Evolutionary conservation across 768 basidiomycete species (phyloP), one percentile per base, ranked within the genome.

Genomic region (Suillus plorans): DNA sequence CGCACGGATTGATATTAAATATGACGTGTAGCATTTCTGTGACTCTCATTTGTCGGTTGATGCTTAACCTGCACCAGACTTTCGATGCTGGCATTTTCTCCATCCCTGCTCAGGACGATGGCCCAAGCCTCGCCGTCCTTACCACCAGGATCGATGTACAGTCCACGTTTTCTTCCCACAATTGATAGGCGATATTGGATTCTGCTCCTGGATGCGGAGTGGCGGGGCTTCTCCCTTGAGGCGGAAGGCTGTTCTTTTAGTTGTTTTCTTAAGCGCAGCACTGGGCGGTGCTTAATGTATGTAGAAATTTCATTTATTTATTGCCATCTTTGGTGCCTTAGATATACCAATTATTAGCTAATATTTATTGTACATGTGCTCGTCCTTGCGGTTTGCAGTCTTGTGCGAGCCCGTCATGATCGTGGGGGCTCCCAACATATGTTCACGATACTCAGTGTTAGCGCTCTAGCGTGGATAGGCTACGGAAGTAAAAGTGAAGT

Each of bases 41-140:
- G 7, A 81, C 79, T 1, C 78, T 85, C 80, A 80, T 85, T 73
- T 85, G 83, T 16, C 84, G 84, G 20, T 77, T 87, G 4, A 83
- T 86, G 79, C 79, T 86, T 53, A 86, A 87, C 69, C 78, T 86
- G 4, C 81, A 85, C 67, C 71, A 79, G 71, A 78, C 72, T 22
- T 80, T 79, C 5, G 64, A 55, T 22, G 9, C 20, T 5, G 64
- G 64, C 14, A 60, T 65, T 22, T 61, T 61, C 14, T 64, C 66
- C 20, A 20, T n/a, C 18, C 18, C 5, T 18, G 10, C 31, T 5
- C 28, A 31, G 85, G 5, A 78, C 82, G 53, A 86, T 85, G 82
- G 82, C 79, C 2, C 63, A 80, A 6, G 80, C 81, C 52, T 53
- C 18, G 9, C 31, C 18, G 31, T 53, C 52, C 28, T 53, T 34